Conservation (phyloP, 1,284 basidiomycete genomes). For the Ustilago hordei region DNA sequence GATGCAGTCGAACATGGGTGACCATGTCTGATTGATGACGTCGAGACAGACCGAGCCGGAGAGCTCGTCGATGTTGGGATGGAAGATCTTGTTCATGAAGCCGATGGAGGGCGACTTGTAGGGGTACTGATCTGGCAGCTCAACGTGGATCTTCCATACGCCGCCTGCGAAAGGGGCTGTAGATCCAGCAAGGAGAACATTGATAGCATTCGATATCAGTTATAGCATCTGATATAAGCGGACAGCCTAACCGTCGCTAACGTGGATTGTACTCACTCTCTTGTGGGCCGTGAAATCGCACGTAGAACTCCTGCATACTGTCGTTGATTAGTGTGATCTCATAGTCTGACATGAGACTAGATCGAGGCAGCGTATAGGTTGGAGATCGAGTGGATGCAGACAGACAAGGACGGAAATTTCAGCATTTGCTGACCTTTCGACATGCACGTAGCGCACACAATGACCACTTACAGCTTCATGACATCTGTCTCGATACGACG, state of each 20-base stretch:
- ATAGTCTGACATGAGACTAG: constrained; percentile 67
- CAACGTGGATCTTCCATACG: constrained; percentile 99
- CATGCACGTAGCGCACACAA: no score
- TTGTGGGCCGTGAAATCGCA: constrained; percentile 90
- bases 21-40: constrained; percentile 65
- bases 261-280: constrained; percentile 80
- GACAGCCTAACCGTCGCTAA: background rate
- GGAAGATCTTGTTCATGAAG: constrained; percentile 99
- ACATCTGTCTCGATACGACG: constrained; percentile 98
- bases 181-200: background rate
- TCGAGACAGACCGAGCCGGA: constrained; percentile 63
- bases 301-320: constrained; percentile 98
- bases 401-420: background rate
- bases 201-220: no score
- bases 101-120: constrained; percentile 99
- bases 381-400: background rate
- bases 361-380: background rate
- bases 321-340: constrained; percentile 97
- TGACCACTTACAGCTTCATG: constrained; percentile 88
- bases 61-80: constrained; percentile 98
- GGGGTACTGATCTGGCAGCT: constrained; percentile 98
- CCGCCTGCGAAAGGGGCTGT: constrained; percentile 94
- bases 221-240: no score
- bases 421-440: background rate
- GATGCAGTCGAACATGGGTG: constrained; percentile 81